Base-by-base conservation (phyloP, 73 alveolate genomes). In the Urostyla sp. region DNA sequence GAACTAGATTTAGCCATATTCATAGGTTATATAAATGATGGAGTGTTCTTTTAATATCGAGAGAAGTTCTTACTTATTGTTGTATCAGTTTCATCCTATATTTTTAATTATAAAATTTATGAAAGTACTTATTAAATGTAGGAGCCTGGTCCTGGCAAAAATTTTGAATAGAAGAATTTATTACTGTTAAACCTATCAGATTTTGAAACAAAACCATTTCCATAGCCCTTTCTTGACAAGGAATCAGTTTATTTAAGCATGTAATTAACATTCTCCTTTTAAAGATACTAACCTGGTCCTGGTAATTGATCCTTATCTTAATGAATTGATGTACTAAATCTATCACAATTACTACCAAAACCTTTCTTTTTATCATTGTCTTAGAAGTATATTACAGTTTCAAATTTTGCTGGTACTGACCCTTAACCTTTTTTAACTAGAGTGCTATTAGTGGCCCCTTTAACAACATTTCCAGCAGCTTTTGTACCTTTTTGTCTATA, bases 71-170 rank as follows among this genome's bases (percentile, higher is more conserved):
- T n/a, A n/a, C n/a, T n/a, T n/a, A n/a, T n/a, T n/a, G n/a, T n/a
- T n/a, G n/a, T n/a, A n/a, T n/a, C n/a, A n/a, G n/a, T n/a, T n/a
- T n/a, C n/a, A n/a, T n/a, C n/a, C n/a, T n/a, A n/a, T n/a, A n/a
- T n/a, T n/a, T n/a, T n/a, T n/a, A n/a, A n/a, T n/a, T n/a, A n/a
- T n/a, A n/a, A n/a, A n/a, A n/a, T n/a, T n/a, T n/a, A n/a, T n/a
- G n/a, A n/a, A n/a, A n/a, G n/a, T n/a, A n/a, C n/a, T n/a, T n/a
- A n/a, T n/a, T n/a, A n/a, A 10, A 60, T 10, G 60, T 83, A 83
- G 1, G 87, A 73, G 1, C 92, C 88, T 3, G 92, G 92, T 23
- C 88, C 92, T 18, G 92, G 92, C 55, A 32, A 24, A 32, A 60
- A 84, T 52, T 74, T 38, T 21, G 56, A 67, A 18, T 77, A 69